Evolutionary conservation across 192 early-diverging fungal species (phyloP), one percentile per base, ranked within the genome.

Genomic region (Coemansia asiatica): DNA sequence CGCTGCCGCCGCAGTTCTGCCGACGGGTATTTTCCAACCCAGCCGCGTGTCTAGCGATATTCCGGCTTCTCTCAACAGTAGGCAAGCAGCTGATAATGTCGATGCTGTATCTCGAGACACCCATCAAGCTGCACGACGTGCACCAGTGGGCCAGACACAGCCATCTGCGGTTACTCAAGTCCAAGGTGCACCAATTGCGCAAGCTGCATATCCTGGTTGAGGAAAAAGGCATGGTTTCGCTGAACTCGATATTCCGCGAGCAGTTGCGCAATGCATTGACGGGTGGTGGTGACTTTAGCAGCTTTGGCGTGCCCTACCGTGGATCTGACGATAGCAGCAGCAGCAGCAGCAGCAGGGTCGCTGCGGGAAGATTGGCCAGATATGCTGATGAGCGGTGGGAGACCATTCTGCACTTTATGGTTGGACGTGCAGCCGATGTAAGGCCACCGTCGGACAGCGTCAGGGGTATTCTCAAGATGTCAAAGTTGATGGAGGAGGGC

Each of bases 21-120:
- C 85, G 89, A 26, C 76, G 88, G 0, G 84, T 98, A 23, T 98
- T 94, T 66, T 83, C 88, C 35, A 91, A 92, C 51, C 94, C 96
- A 10, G 92, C 94, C 31, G 95, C 96, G 64, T 96, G 94, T 73
- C 86, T 96, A 26, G 94, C 93, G 22, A 90, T 95, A 44, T 92
- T 96, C 55, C 85, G 95, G 67, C 86, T 98, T 2, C 84, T 98
- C 26, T 92, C 92, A 27, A 86, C 90, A 29, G 79, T 96, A 4
- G 90, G 90, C 31, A 91, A 91, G 68, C 95, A 96, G 55, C 84
- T 98, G 46, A 85, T 96, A 48, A 92, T 95, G 89, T 88, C 92
- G 6, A 85, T 96, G 68, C 74, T 98, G 19, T 95, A 94, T 66
- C 76, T 89, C 2, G 85, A 89, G 38, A 50, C 71, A 0, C 83